Percentiles rank a stretch among this genome's conserved stretches.
Evolutionary conservation across 768 basidiomycete species (phyloP).

Genomic region (Gymnopilus junonius): DNA sequence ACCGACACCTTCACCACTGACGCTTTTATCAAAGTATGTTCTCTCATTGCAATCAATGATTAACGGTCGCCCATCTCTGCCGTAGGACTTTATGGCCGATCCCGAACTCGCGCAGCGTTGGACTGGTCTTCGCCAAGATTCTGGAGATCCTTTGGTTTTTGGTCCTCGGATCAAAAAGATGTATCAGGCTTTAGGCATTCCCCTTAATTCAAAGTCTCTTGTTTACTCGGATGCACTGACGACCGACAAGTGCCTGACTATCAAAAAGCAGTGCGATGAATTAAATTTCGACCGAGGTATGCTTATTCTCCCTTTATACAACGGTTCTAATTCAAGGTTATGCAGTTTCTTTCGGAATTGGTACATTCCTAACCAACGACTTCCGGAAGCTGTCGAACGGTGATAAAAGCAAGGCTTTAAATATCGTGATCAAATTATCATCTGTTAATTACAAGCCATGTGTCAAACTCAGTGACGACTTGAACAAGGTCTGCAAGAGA

Average conservation of each 20-base stretch:
- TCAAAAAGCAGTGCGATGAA: slow-evolving; percentile 74
- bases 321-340: background rate
- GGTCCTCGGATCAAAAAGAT: slow-evolving; percentile 72
- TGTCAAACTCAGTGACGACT: slow-evolving; percentile 94
- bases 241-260: slow-evolving; percentile 66
- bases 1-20: slow-evolving; percentile 95
- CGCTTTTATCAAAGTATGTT: slow-evolving; percentile 76
- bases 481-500: slow-evolving; percentile 60
- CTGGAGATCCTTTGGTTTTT: slow-evolving; percentile 87
- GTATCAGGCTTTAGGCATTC: slow-evolving; percentile 74
- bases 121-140: slow-evolving; percentile 90
- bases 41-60: background rate
- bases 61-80: background rate
- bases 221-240: slow-evolving; percentile 87
- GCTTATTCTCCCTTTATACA: slow-evolving; percentile 17
- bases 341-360: slow-evolving; percentile 89
- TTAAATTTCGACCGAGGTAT: slow-evolving; percentile 69
- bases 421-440: slow-evolving; percentile 94
- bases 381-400: slow-evolving; percentile 55
- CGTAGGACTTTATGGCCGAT: slow-evolving; percentile 61
- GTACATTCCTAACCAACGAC: slow-evolving; percentile 92
- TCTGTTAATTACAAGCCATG: slow-evolving; percentile 75
- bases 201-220: slow-evolving; percentile 65
- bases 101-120: slow-evolving; percentile 70
- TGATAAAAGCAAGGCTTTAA: slow-evolving; percentile 81